Evolutionary conservation across 805 yeast species (phyloP).

Genomic region (Candida hispaniensis): DNA sequence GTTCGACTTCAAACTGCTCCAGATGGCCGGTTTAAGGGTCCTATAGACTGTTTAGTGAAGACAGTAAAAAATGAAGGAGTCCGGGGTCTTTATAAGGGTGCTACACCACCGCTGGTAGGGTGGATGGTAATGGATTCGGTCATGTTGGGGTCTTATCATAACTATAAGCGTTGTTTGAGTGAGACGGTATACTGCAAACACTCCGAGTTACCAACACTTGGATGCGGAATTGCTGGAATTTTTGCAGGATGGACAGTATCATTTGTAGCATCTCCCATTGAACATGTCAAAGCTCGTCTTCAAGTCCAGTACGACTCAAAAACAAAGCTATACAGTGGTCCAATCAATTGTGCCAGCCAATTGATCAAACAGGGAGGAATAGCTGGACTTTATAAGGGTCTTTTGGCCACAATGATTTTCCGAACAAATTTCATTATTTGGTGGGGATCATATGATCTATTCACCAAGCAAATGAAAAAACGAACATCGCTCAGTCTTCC

Average conservation of each 20-base stretch:
- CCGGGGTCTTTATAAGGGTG: constrained; percentile 75
- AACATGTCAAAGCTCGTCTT: constrained; percentile 74
- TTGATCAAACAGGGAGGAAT: constrained; percentile 45
- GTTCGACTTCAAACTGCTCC: constrained; percentile 75
- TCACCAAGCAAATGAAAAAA: constrained; percentile 56
- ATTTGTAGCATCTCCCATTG: constrained; percentile 93
- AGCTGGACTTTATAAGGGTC: constrained; percentile 64
- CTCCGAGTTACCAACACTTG: constrained; percentile 55
- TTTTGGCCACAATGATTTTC: constrained; percentile 77
- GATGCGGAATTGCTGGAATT: constrained; percentile 69
- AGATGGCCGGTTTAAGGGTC: constrained; percentile 61
- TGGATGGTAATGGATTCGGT: constrained; percentile 93
- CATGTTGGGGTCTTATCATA: constrained; percentile 77
- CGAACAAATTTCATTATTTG: constrained; percentile 78
- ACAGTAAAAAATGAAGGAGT: constrained; percentile 68
- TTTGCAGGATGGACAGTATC: constrained; percentile 82
- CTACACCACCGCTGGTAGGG: constrained; percentile 85
- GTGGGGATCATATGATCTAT: constrained; percentile 88
- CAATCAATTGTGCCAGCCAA: constrained; percentile 51
- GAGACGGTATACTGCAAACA: constrained; percentile 51
- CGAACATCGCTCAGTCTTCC: constrained; percentile 58
- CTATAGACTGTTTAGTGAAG: constrained; percentile 65
- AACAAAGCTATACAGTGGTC: constrained; percentile 59
- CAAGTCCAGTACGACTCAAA: constrained; percentile 83
- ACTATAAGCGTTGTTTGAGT: constrained; percentile 58